phyloP scores from a whole-genome alignment of 2,329 filamentous ascomycete genomes.

The Paecilomyces fulvus region DNA sequence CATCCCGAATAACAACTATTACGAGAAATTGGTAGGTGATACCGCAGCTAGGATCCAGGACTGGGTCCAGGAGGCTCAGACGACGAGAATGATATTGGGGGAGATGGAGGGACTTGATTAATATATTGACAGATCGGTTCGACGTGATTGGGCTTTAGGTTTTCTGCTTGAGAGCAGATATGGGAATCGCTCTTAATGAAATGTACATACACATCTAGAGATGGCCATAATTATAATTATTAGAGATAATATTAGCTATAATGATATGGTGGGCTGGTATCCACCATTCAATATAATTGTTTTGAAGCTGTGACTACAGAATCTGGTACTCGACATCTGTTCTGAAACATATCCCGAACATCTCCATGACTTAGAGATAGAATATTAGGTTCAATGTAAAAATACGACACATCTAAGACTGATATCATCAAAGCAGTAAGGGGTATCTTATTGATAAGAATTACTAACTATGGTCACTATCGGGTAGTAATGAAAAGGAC shows the following conservation, averaged over 20 bases:
- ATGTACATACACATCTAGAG: background rate
- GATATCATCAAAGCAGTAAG: background rate
- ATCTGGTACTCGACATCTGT: background rate
- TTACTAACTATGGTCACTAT: background rate
- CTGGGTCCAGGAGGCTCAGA: conserved; percentile 48
- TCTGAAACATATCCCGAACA: background rate
- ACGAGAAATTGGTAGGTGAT: conserved; percentile 69
- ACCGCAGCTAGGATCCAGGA: conserved; percentile 57
- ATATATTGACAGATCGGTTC: background rate
- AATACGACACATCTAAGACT: background rate
- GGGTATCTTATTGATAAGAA: background rate
- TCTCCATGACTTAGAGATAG: too few species aligned
- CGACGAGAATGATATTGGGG: conserved; percentile 5
- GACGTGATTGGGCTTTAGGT: background rate
- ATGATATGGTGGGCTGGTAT: too few species aligned
- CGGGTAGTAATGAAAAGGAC: background rate
- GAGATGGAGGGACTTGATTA: background rate
- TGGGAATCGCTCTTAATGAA: background rate
- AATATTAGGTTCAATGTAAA: background rate
- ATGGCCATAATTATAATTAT: too few species aligned
- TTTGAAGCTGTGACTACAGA: background rate
- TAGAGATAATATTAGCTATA: too few species aligned
- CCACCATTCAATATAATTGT: too few species aligned
- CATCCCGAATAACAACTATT: conserved; percentile 57
- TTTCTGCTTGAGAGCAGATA: background rate